Percentiles rank a stretch among this genome's conserved stretches.
phyloP scores from a whole-genome alignment of 495 filamentous ascomycete species.

The Lindgomyces ingoldianus region DNA sequence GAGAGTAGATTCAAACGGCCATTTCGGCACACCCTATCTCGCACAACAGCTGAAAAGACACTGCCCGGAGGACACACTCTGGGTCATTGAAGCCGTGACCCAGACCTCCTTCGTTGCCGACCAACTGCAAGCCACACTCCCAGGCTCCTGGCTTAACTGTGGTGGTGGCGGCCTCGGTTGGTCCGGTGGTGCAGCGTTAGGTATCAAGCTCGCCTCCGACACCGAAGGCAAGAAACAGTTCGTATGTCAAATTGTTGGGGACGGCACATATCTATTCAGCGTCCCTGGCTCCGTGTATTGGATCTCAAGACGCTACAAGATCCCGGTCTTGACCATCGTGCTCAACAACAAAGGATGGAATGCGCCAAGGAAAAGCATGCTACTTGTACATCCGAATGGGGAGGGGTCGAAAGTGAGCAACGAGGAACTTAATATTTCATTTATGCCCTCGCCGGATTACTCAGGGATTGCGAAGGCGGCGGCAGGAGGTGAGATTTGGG shows the following conservation, averaged over 20 bases:
- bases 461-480: conserved; percentile 89
- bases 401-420: conserved; percentile 69
- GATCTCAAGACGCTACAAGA: conserved; percentile 82
- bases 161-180: conserved; percentile 92
- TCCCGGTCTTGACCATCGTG: conserved; percentile 87
- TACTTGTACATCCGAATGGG: conserved; percentile 47
- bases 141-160: conserved; percentile 89
- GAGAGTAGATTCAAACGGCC: conserved; percentile 58
- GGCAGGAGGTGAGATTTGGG: conserved; percentile 62
- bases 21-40: conserved; percentile 71
- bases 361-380: conserved; percentile 42
- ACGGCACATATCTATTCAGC: conserved; percentile 85
- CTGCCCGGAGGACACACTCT: conserved; percentile 72
- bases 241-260: conserved; percentile 89
- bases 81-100: conserved; percentile 86
- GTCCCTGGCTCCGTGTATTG: conserved; percentile 92
- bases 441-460: conserved; percentile 84
- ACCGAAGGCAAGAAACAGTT: conserved; percentile 71
- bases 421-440: conserved; percentile 86
- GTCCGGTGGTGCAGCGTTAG: conserved; percentile 76
- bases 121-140: conserved; percentile 71
- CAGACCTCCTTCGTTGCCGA: conserved; percentile 77
- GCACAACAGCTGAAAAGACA: conserved; percentile 62
- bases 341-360: conserved; percentile 84
- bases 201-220: conserved; percentile 83